Evolutionary conservation across 2,329 filamentous ascomycete species (phyloP), one percentile per base, ranked within the genome.

Genomic region (Allantophomopsis cytisporea): DNA sequence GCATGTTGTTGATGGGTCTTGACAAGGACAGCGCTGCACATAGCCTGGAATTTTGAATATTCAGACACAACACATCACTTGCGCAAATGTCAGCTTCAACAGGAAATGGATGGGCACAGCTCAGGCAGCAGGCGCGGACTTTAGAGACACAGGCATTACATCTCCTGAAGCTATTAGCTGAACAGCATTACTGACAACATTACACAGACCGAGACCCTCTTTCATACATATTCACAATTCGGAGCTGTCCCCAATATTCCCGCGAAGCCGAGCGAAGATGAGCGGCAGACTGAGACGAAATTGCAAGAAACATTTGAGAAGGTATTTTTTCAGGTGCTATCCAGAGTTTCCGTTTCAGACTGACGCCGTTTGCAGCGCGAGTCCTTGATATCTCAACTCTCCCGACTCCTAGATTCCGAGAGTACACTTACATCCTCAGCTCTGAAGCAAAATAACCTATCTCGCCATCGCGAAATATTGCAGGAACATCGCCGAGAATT

Each of bases 371-470:
- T 38, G 12, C 57, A 94, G 86, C 81, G 91, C 55, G 86, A 94
- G 56, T 66, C 71, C 35, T 74, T 91, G 39, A 79, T 96, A 55
- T 64, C 70, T 43, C 86, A 95, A 61, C 81, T 98, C 41, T 68
- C 79, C 49, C 84, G 89, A 42, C 79, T 95, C 39, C 83, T 96
- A 50, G 89, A 96, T 65, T 94, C 88, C 41, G 89, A 96, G 69
- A 77, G 87, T 16, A 71, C 80, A 41, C 75, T 93, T 43, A 86
- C 83, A 38, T 80, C 87, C 35, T 96, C 89, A 31, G 87, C 88
- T 41, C 73, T 94, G n/a, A 96, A 96, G 63, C 88, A 94, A 55
- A 94, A 89, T 65, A 95, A 96, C 58, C 78, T 98, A 31, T 73
- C 84, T 43, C 81, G 94, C 21, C 85, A 96, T 51, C 83, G 85